Evolutionary conservation across 2,329 filamentous ascomycete species (phyloP).

Genomic region (Penicillium sp.): DNA sequence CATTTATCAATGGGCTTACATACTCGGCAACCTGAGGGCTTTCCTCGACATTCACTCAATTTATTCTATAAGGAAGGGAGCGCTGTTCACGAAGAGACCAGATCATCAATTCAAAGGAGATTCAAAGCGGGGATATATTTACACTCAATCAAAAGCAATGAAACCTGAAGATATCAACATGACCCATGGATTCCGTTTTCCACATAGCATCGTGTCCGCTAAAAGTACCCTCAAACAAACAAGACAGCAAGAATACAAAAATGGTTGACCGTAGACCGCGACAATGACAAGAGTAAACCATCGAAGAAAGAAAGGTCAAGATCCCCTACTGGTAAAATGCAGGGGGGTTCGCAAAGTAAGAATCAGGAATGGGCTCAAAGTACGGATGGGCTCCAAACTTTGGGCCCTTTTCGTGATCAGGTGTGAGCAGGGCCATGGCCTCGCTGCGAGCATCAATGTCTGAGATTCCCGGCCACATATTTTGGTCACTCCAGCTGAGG

Average conservation of each 20-base stretch:
- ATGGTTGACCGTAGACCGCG: neutral
- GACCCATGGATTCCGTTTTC: neutral
- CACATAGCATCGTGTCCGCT: neutral
- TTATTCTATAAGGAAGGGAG: no score
- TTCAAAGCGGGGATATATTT: neutral
- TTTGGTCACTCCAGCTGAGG: conserved; percentile 35
- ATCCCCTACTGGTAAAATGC: conserved; percentile 14
- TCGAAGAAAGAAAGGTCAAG: no score
- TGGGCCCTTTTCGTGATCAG: conserved; percentile 22
- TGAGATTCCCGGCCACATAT: conserved; percentile 25
- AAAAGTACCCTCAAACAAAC: neutral
- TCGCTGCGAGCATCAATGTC: conserved; percentile 23
- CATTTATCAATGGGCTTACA: no score
- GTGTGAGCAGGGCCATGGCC: conserved; percentile 19
- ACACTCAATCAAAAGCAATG: neutral
- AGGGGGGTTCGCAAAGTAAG: conserved; percentile 23
- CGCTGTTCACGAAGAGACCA: no score
- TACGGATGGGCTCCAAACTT: conserved; percentile 19
- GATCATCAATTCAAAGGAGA: neutral
- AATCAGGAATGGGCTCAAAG: conserved; percentile 21
- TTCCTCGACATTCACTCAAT: no score
- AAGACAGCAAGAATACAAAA: neutral
- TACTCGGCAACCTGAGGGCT: no score
- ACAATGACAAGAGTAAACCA: no score
- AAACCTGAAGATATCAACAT: neutral